Conservation (phyloP, 371 early-diverging fungal genomes). For the Actinomortierella ambigua region DNA sequence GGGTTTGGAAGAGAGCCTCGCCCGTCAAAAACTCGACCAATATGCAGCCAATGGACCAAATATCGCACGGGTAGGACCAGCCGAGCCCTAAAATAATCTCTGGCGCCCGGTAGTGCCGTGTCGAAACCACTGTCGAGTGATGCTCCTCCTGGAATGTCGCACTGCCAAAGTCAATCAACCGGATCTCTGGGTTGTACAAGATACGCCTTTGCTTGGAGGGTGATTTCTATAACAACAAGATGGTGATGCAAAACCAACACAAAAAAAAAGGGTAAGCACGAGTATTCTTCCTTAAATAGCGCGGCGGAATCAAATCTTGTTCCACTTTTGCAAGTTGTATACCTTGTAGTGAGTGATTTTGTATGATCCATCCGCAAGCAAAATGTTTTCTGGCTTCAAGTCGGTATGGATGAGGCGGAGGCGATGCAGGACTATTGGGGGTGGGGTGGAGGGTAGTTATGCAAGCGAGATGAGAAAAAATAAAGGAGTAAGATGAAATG, state of each 20-base stretch:
- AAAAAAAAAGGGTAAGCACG: neutral
- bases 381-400: constrained; percentile 91
- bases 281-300: neutral
- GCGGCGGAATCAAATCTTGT: neutral
- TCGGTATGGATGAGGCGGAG: constrained; percentile 90
- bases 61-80: constrained; percentile 96
- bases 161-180: constrained; percentile 95
- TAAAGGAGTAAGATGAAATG: constrained; percentile 1
- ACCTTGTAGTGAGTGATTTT: constrained; percentile 36
- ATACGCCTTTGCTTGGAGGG: constrained; percentile 54
- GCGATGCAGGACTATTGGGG: constrained; percentile 74
- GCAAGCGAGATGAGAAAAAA: neutral
- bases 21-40: constrained; percentile 94
- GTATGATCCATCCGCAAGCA: constrained; percentile 57
- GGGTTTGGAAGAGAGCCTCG: constrained; percentile 93
- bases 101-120: constrained; percentile 96
- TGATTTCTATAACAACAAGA: constrained; percentile 11
- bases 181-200: constrained; percentile 75
- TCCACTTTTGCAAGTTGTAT: neutral
- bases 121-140: constrained; percentile 88
- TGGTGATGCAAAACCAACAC: neutral
- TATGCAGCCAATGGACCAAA: constrained; percentile 98
- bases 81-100: constrained; percentile 90
- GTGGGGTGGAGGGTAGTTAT: neutral
- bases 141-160: constrained; percentile 95